Percentiles rank a stretch among this genome's conserved stretches.
phyloP scores from a whole-genome alignment of 305 asterid genomes.

The Solanum hybrid region DNA sequence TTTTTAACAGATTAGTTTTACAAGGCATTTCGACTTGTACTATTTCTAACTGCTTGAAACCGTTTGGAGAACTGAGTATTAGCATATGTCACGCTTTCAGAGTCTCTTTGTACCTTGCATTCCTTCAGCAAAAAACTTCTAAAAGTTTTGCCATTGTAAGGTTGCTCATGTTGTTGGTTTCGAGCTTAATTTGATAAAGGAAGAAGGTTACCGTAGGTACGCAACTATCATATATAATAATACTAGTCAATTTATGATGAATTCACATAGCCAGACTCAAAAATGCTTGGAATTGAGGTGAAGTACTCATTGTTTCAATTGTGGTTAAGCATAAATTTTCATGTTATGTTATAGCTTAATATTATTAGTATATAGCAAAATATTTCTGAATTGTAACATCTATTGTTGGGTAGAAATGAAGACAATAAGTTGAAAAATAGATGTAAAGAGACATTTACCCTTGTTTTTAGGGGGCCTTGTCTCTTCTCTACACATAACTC shows the following conservation, averaged over 20 bases:
- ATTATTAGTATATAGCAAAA: not conserved
- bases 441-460: slow-evolving; percentile 14
- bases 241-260: not conserved
- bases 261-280: not conserved
- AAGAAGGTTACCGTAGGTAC: not conserved
- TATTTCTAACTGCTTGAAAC: not conserved
- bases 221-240: not conserved
- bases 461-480: slow-evolving; percentile 27
- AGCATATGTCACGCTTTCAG: not conserved
- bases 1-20: not conserved
- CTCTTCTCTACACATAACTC: not conserved
- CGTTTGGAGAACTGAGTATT: not conserved
- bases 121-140: not conserved
- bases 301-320: not conserved
- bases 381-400: not conserved
- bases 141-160: not conserved
- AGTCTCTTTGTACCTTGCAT: not conserved
- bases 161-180: not conserved
- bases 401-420: not conserved
- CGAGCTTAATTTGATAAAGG: not conserved
- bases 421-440: slow-evolving; percentile 2
- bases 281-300: not conserved
- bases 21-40: not conserved
- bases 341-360: not conserved
- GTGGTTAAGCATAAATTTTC: not conserved